Base-by-base conservation (phyloP, 331 rosid species). In the Prunus yedoensis region DNA sequence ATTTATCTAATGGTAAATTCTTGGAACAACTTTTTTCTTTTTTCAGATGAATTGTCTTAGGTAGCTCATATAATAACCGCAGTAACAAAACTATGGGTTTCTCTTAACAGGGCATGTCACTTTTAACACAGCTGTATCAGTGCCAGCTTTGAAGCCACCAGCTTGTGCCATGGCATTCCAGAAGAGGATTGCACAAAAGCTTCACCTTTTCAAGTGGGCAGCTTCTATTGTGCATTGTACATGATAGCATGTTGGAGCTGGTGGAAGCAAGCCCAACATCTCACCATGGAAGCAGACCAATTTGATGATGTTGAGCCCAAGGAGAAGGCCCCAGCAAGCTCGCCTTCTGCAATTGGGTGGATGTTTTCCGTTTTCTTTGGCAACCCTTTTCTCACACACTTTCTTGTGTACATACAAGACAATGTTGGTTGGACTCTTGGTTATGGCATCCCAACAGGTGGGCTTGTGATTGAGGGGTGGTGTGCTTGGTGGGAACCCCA, bases 201-300 rank as follows among this genome's bases (percentile, higher is more conserved):
- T 8, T 46, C 96, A 16, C 52, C 70, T 51, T 75, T 91, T 51
- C 97, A 93, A 74, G 59, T 66, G 66, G 92, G 86, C 1, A 47
- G 88, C n/a, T 91, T 93, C 83, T 91, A 81, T 69, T 53, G 79
- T 67, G 96, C 96, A 9, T 58, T 93, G 50, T 93, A 93, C 81
- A 85, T 59, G 51, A 76, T 91, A 45, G 96, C 98, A 57, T n/a
- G 4, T 80, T 21, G 98, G 97, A 67, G 87, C 90, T 3, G 97
- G 96, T 3, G 98, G 98, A 2, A 91, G 96, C 73, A 93, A 93
- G 80, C 87, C 96, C 80, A 93, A 93, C 87, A 89, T 93, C 75
- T 93, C 97, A 93, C 98, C 25, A 87, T 93, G 88, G 97, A 97
- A 13, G 98, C 98, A 0, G 97, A 93, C 59, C 98, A 91, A 70